These are phyloP conservation scores for Allodekkera sacchari DNA, from an alignment of 805 yeast species.

Conservation along the genomic window DNA sequence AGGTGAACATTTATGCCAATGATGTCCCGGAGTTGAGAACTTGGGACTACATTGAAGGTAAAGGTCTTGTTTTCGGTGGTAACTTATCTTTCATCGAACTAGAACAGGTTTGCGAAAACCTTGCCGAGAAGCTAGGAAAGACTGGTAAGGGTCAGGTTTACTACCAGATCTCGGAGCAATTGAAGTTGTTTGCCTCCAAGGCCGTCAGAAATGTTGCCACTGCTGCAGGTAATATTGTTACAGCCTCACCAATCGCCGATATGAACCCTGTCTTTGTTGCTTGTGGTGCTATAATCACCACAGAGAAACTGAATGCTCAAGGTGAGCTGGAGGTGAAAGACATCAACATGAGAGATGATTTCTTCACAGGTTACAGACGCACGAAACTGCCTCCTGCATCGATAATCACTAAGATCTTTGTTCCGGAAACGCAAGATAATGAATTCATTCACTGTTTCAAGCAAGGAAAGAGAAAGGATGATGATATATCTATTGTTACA, in stretches of 20 bases:
- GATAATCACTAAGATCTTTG: constrained; percentile 28
- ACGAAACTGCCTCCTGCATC: constrained; percentile 30
- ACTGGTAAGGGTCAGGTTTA: constrained; percentile 27
- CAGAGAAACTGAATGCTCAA: constrained; percentile 22
- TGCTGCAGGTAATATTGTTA: constrained; percentile 41
- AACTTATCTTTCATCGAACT: constrained; percentile 32
- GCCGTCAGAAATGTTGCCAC: constrained; percentile 43
- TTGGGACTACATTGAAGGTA: constrained; percentile 28
- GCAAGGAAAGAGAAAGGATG: constrained; percentile 42
- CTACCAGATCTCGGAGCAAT: constrained; percentile 30
- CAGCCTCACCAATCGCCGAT: constrained; percentile 43
- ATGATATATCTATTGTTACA: constrained; percentile 42
- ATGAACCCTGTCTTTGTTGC: constrained; percentile 38
- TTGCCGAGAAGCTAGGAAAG: constrained; percentile 16
- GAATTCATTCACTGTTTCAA: constrained; percentile 34
- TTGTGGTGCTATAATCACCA: constrained; percentile 30
- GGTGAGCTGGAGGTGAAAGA: constrained; percentile 18
- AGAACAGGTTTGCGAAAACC: constrained; percentile 28
- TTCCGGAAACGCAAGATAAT: constrained; percentile 30
- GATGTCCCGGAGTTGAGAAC: constrained; percentile 33
- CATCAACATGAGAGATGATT: constrained; percentile 29
- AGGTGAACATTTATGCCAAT: constrained; percentile 31
- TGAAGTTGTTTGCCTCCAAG: constrained; percentile 39
- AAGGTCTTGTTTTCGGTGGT: constrained; percentile 35
- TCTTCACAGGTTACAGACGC: constrained; percentile 35